These are phyloP conservation scores for Spinacia oleracea DNA, from an alignment of 179 eudicot species.

Conservation along the genomic window DNA sequence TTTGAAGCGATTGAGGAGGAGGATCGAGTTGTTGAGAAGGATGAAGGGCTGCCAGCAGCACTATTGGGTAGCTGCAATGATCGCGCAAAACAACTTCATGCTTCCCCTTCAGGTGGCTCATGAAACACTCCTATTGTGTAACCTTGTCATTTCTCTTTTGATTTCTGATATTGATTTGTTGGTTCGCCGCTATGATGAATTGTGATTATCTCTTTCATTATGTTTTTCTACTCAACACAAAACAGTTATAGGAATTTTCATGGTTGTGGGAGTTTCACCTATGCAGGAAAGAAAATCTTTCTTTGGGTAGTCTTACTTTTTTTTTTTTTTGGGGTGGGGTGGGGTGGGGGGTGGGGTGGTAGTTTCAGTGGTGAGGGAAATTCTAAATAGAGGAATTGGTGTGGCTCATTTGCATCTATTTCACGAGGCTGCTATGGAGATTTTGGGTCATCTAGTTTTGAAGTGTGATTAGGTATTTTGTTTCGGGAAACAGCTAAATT, in stretches of 20 bases:
- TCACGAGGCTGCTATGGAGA: not conserved
- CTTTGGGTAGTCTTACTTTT: not conserved
- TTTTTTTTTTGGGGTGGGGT: not conserved
- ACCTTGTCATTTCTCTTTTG: conserved; percentile 1
- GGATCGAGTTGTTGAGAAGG: conserved; percentile 75
- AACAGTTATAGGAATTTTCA: not conserved
- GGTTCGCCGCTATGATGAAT: not conserved
- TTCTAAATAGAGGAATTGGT: not conserved
- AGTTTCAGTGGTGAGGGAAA: not conserved
- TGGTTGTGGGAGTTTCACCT: conserved; percentile 8
- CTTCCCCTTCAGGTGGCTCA: conserved; percentile 82
- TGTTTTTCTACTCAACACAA: not conserved
- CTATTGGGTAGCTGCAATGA: conserved; percentile 96
- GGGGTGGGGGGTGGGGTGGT: not conserved
- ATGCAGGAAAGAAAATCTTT: not conserved
- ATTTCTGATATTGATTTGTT: not conserved
- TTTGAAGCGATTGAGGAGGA: conserved; percentile 99
- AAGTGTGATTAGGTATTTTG: not conserved
- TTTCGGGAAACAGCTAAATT: not conserved
- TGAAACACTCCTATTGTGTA: not conserved
- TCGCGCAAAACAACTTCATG: conserved; percentile 90
- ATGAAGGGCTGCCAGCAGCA: conserved; percentile 91
- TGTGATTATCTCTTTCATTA: not conserved
- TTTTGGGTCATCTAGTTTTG: not conserved
- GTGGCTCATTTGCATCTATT: not conserved